phyloP scores from a whole-genome alignment of 2,329 filamentous ascomycete species.

The Penicillium olsonii region DNA sequence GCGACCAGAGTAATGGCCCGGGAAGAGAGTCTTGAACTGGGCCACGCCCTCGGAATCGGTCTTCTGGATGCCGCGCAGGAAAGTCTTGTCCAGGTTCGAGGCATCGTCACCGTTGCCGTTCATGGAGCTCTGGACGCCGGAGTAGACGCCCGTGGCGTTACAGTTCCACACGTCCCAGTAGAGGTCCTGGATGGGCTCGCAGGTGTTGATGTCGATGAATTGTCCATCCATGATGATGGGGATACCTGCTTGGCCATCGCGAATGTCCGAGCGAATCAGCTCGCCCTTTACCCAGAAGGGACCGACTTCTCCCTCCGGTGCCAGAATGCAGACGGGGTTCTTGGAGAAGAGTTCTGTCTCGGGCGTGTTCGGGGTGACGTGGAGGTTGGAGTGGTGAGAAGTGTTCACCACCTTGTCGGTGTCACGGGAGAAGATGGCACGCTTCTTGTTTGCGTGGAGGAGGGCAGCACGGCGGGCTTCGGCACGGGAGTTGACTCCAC shows the following conservation, averaged over 20 bases:
- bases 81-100: conserved; percentile 41
- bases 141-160: conserved; percentile 48
- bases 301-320: conserved; percentile 49
- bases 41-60: conserved; percentile 45
- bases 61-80: conserved; percentile 47
- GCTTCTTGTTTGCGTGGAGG: conserved; percentile 18
- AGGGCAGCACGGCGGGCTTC: conserved; percentile 25
- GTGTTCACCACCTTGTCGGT: conserved; percentile 37
- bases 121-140: conserved; percentile 26
- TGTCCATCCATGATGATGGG: conserved; percentile 43
- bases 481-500: conserved; percentile 25
- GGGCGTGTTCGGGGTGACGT: conserved; percentile 20
- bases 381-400: conserved; percentile 38
- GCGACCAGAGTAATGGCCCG: conserved; percentile 47
- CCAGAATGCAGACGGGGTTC: conserved; percentile 47
- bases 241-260: conserved; percentile 38
- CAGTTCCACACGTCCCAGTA: conserved; percentile 46
- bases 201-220: conserved; percentile 28
- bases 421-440: conserved; percentile 29
- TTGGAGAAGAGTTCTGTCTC: conserved; percentile 27
- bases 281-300: conserved; percentile 52
- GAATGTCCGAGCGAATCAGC: conserved; percentile 38
- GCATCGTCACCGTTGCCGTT: conserved; percentile 31
- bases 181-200: conserved; percentile 33
- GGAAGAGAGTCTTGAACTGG: conserved; percentile 45